These are phyloP conservation scores for Fraxinus latifolia DNA, from an alignment of 305 asterid genomes.

Conservation along the genomic window DNA sequence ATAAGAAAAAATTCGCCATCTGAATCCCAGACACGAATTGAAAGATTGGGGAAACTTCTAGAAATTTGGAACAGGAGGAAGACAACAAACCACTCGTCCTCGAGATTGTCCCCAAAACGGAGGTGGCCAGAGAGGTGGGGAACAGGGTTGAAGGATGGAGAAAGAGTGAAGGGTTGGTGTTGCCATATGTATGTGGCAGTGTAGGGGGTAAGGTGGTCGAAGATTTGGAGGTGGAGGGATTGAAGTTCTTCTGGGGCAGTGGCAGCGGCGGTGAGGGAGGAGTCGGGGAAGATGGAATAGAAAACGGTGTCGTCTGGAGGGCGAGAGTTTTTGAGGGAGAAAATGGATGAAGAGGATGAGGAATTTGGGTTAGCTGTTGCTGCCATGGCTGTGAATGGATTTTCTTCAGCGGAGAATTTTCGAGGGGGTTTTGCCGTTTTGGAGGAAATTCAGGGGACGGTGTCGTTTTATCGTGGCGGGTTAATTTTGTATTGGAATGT, in stretches of 20 bases:
- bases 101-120: constrained; percentile 82
- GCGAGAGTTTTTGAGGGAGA: constrained; percentile 43
- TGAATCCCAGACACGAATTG: constrained; percentile 69
- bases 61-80: constrained; percentile 65
- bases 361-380: constrained; percentile 27
- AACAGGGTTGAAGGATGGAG: constrained; percentile 35
- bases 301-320: constrained; percentile 75
- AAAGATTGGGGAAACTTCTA: constrained; percentile 44
- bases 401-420: neutral
- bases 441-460: neutral
- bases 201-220: constrained; percentile 42
- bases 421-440: neutral
- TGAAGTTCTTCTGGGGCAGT: constrained; percentile 45
- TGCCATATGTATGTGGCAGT: constrained; percentile 69
- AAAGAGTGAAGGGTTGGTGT: constrained; percentile 70
- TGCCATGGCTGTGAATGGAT: constrained; percentile 36
- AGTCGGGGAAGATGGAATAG: constrained; percentile 71
- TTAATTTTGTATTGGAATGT: neutral
- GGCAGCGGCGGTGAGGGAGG: constrained; percentile 34
- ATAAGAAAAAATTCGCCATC: constrained; percentile 83
- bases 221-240: constrained; percentile 67
- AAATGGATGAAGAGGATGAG: constrained; percentile 46
- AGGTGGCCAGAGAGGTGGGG: constrained; percentile 83
- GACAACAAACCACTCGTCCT: constrained; percentile 95
- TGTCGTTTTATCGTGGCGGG: neutral